Conservation (phyloP, 202 grass and related monocot genomes). For the Cymbopogon flexuosus region DNA sequence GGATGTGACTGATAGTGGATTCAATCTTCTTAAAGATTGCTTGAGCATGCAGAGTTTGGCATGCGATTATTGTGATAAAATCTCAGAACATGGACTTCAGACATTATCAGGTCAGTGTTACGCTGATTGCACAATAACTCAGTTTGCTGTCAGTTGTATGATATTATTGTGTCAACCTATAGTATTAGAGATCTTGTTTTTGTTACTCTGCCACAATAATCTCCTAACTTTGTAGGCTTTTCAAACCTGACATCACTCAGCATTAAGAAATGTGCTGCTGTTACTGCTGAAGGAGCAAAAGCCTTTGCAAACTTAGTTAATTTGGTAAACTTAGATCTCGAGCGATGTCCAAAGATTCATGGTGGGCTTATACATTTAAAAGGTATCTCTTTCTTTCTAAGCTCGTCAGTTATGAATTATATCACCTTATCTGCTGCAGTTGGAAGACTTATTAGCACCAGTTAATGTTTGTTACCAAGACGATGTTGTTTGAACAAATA, state of each 20-base stretch:
- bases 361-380: slow-evolving; percentile 82
- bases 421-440: slow-evolving; percentile 11
- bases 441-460: neutral
- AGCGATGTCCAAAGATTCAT: slow-evolving; percentile 73
- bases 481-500: neutral
- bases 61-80: slow-evolving; percentile 86
- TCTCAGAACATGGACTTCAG: slow-evolving; percentile 70
- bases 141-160: slow-evolving; percentile 19
- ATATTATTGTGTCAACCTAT: neutral
- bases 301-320: slow-evolving; percentile 71
- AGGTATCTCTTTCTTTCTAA: slow-evolving; percentile 47
- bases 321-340: slow-evolving; percentile 85
- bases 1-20: slow-evolving; percentile 77
- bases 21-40: slow-evolving; percentile 72
- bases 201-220: slow-evolving; percentile 1
- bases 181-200: neutral
- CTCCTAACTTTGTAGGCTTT: slow-evolving; percentile 49
- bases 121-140: neutral
- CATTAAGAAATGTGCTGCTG: slow-evolving; percentile 75
- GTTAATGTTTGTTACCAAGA: neutral
- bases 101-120: slow-evolving; percentile 59
- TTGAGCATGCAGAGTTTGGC: slow-evolving; percentile 63
- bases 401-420: neutral
- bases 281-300: slow-evolving; percentile 83
- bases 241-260: slow-evolving; percentile 78